Evolutionary conservation across 176 grass and related monocot genomes (phyloP), one percentile per base, ranked within the genome.

Genomic region (Lolium multiflorum): DNA sequence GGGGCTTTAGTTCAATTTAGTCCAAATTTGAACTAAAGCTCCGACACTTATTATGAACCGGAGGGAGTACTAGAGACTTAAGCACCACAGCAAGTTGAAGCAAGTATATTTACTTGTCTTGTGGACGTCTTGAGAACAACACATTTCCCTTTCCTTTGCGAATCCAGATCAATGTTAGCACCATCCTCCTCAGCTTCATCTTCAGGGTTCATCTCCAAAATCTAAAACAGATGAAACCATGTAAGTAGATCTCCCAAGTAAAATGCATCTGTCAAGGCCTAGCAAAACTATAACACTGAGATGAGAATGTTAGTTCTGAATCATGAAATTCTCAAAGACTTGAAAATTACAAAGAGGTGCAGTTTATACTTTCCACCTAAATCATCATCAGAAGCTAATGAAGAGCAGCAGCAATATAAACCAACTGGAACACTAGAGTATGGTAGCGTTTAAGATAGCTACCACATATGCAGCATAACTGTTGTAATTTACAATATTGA

Each of bases 201-300:
- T 76, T 98, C 93, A 31, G 96, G 93, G 83, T 98, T 97, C 95
- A 97, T 97, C 57, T 97, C 92, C 85, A 94, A 88, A 70, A 98
- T 95, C 95, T 95, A 51, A 55, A 90, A 54, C 14, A 80, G 60
- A 39, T 71, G 4, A 26, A 59, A 88, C n/a, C 52, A 37, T 41
- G 39, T 31, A 25, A 86, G 59, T 79, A 80, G 15, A 74, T 56
- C 43, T 71, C 12, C 6, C 4, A 41, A 51, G 14, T 5, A 74
- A 74, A 12, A 20, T 16, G 6, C 15, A 48, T 83, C 51, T 44
- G 47, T 63, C 14, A 78, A 24, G 11, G 14, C 9, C 20, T 1
- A 11, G 48, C 41, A 77, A 37, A 39, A 76, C 4, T 54, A 51
- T 7, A 77, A 52, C 20, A 65, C 6, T 13, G 26, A 65, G 39